Base-by-base conservation (phyloP, 139 green algal genomes). In the Astrephomene gubernaculifera region DNA sequence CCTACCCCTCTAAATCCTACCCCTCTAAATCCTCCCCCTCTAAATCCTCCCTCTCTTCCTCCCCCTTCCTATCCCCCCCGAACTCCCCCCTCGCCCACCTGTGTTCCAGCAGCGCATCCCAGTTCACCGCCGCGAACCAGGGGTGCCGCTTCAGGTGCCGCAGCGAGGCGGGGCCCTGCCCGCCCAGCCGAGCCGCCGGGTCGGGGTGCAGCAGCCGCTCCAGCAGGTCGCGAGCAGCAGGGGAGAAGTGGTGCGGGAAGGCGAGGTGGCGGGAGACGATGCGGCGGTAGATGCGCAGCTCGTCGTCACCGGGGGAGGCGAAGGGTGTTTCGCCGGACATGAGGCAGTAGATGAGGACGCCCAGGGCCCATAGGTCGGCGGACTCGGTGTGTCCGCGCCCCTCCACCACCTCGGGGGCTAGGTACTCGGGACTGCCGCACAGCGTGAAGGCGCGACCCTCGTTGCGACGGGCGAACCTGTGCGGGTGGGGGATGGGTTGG, bases 361-460 rank as follows among this genome's bases (percentile, higher is more conserved):
- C 94, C 35, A 97, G 88, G 1, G 90, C 85, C 94, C 94, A 97
- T 69, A 88, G 89, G 71, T 97, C 94, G 5, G 85, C 94, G 27
- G 91, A 79, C 29, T 90, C 71, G 12, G 72, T 82, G 65, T 90
- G 88, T 12, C 94, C 94, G 7, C 68, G 63, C n/a, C 90, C 87
- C 36, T 88, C 78, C 27, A 97, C 79, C 39, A 96, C 84, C 79
- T 97, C 94, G 4, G 94, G 94, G 1, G 91, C 89, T 39, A 95
- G 84, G 78, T 91, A 96, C 78, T 96, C 92, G 6, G 93, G 94
- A 60, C 90, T 76, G 21, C 95, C 95, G 41, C 95, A 97, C 36
- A 98, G 69, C 36, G 94, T 97, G 86, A 91, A 97, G 7, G 93
- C 94, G 81, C 92, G 92, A 21, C 89, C 88, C 44, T 92, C 84